These are phyloP conservation scores for Ceratocystis harringtonii DNA, from an alignment of 2,329 filamentous ascomycete genomes.

Conservation along the genomic window DNA sequence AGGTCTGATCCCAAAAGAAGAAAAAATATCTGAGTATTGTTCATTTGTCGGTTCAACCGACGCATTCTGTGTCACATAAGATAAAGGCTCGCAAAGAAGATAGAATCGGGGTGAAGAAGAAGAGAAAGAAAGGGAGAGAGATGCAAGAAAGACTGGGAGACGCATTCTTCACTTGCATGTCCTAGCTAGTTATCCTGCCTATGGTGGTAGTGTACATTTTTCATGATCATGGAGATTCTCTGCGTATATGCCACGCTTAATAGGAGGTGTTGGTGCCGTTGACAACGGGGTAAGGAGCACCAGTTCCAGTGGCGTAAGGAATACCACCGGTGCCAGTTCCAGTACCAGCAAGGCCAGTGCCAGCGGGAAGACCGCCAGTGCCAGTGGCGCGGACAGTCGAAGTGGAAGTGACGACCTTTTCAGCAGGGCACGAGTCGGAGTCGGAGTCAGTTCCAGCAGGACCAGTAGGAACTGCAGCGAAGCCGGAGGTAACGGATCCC, in stretches of 20 bases:
- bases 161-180: conserved; percentile 1
- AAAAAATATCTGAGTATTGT: neutral
- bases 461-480: conserved; percentile 13
- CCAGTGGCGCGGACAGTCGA: conserved; percentile 25
- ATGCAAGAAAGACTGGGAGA: neutral
- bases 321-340: conserved; percentile 22
- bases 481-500: conserved; percentile 11
- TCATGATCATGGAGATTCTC: neutral
- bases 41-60: neutral
- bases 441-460: conserved; percentile 8
- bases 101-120: neutral
- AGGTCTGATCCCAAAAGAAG: neutral
- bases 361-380: conserved; percentile 12
- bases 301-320: conserved; percentile 20
- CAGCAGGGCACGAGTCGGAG: conserved; percentile 11
- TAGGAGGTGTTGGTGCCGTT: conserved; percentile 25
- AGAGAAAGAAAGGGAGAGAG: neutral
- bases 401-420: conserved; percentile 13
- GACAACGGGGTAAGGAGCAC: conserved; percentile 26
- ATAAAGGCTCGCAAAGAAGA: conserved; percentile 1
- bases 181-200: neutral
- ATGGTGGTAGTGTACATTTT: neutral
- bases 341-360: conserved; percentile 17
- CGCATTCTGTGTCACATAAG: neutral
- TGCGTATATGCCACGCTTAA: conserved; percentile 18